phyloP scores from a whole-genome alignment of 1,284 basidiomycete genomes.

The Ustilago esculenta region DNA sequence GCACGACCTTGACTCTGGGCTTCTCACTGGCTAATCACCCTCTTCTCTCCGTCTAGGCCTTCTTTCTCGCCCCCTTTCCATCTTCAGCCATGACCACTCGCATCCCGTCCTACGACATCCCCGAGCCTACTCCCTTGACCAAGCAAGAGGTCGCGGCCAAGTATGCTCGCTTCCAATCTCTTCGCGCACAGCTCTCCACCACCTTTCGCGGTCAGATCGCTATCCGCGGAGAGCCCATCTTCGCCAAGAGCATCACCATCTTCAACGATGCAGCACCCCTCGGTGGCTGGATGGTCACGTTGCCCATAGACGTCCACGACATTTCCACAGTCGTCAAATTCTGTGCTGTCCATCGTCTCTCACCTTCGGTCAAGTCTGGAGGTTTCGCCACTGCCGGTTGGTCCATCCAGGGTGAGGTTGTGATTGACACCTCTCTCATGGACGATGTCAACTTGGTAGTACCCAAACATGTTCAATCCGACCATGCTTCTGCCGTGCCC shows the following conservation, averaged over 20 bases:
- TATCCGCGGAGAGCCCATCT: conserved; percentile 37
- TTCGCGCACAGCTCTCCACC: conserved; percentile 22
- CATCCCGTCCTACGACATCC: conserved; percentile 45
- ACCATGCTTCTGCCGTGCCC: neutral
- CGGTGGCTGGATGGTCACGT: conserved; percentile 50
- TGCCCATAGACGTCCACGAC: conserved; percentile 41
- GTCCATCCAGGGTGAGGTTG: conserved; percentile 83
- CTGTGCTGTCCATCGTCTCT: conserved; percentile 75
- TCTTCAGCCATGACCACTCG: conserved; percentile 24
- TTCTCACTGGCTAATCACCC: neutral
- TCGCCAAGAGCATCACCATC: conserved; percentile 45
- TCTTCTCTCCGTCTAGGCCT: no score
- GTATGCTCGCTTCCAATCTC: conserved; percentile 27
- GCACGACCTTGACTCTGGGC: conserved; percentile 16
- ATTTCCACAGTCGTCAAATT: conserved; percentile 67
- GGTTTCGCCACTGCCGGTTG: conserved; percentile 89
- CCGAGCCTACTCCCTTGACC: conserved; percentile 31
- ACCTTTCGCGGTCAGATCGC: conserved; percentile 41
- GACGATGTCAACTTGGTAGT: conserved; percentile 75
- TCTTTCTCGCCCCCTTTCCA: no score
- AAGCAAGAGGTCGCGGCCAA: conserved; percentile 25
- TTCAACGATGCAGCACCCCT: conserved; percentile 56
- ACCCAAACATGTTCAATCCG: conserved; percentile 62
- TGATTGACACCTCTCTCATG: conserved; percentile 79
- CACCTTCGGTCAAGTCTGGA: conserved; percentile 85